Base-by-base conservation (phyloP, 768 basidiomycete genomes). In the Tubosaeta sp. region DNA sequence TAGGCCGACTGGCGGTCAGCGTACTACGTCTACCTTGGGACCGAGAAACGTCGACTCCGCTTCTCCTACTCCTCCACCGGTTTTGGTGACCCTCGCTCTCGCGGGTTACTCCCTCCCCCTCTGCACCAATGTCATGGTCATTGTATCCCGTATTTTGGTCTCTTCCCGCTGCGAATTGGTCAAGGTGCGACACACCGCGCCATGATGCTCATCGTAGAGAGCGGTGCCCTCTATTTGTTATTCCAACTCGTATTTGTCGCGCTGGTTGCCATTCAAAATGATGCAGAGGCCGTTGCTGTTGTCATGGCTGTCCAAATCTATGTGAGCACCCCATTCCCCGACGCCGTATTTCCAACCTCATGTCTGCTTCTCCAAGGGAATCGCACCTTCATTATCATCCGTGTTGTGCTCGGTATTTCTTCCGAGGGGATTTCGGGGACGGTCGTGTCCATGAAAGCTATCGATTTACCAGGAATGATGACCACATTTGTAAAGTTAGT, bases 231-330 rank as follows among this genome's bases (percentile, higher is more conserved):
- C 35, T 76, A 73, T 59, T 64, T 75, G n/a, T 42, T 61, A 19
- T 63, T 63, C 40, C 74, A 76, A 42, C 51, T 76, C 35, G 35
- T 72, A n/a, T 72, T 75, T n/a, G 70, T 73, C 42, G 53, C 71
- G 14, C 64, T 75, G 25, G 67, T 74, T 44, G 65, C 74, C 19
- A 48, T 66, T 13, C 27, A 53, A 24, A 62, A 64, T 46, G 61
- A 68, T 7, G 71, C 75, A n/a, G 61, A 69, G 47, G 69, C 55
- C 6, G 62, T 76, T 39, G 51, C 70, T 14, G 71, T 56, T n/a
- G 67, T 67, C 22, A 62, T 73, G 30, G 67, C 73, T 21, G 63
- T 67, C 19, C 74, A 76, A 59, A 60, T 71, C 25, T 75, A 76
- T 42, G 74, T 74, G 41, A 59, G 72, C 46, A 36, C n/a, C 14